These are phyloP conservation scores for Saturnispora ahearnii DNA, from an alignment of 805 yeast species.

Conservation along the genomic window DNA sequence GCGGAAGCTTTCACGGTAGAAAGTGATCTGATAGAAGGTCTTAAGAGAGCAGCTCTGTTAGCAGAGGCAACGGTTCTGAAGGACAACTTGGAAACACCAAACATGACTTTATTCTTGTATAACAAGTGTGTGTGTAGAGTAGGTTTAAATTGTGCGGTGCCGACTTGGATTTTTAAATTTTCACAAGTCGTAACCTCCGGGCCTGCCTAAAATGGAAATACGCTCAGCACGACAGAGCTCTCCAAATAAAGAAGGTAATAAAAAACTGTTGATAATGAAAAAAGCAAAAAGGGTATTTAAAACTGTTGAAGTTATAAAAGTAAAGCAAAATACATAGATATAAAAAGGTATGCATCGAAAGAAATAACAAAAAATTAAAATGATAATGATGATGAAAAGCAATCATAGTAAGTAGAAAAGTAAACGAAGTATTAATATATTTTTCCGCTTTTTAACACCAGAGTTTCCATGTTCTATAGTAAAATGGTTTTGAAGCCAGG, in stretches of 20 bases:
- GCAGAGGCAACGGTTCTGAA: constrained; percentile 15
- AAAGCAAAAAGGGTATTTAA: background rate
- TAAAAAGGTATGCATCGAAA: background rate
- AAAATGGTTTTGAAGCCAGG: constrained; percentile 37
- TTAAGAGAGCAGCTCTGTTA: constrained; percentile 11
- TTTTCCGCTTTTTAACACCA: constrained; percentile 36
- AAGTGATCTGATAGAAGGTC: constrained; percentile 24
- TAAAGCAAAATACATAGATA: no score
- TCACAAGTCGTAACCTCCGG: background rate
- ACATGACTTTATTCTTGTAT: background rate
- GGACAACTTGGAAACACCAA: constrained; percentile 14
- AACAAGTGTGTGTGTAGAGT: background rate
- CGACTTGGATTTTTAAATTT: constrained; percentile 3
- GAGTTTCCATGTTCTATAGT: constrained; percentile 41
- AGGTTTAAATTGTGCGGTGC: constrained; percentile 12
- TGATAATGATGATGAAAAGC: background rate
- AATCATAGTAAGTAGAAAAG: background rate
- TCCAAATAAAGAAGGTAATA: background rate
- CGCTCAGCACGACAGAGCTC: background rate
- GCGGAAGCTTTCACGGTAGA: constrained; percentile 45
- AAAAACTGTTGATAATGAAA: background rate
- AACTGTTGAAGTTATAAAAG: background rate
- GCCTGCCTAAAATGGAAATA: background rate
- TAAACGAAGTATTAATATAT: background rate
- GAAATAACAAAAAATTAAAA: background rate